A percentile compares a stretch with the other conserved stretches of the same genome.
These are phyloP conservation scores for Mrakia blollopis DNA, from an alignment of 768 basidiomycete species.

Conservation along the genomic window DNA sequence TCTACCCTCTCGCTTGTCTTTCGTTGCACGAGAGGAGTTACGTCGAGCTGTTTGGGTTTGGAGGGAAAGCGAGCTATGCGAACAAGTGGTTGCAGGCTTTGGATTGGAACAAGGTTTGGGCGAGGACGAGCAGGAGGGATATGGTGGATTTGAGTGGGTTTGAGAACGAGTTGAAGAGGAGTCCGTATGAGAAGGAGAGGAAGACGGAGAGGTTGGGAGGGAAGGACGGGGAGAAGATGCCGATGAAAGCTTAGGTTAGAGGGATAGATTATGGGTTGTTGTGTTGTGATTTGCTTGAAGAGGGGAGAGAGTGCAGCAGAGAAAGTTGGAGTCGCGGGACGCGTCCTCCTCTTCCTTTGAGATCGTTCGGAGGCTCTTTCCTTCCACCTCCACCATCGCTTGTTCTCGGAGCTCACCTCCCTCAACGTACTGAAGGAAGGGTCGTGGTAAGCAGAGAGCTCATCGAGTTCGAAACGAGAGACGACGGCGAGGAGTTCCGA, in stretches of 20 bases:
- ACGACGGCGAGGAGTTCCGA: too few relatives aligned
- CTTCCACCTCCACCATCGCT: too few relatives aligned
- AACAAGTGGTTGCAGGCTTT: slow-evolving; percentile 17
- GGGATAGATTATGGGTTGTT: background rate
- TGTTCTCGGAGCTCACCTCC: too few relatives aligned
- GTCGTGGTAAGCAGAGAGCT: too few relatives aligned
- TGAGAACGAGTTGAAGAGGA: background rate
- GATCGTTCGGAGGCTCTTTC: too few relatives aligned
- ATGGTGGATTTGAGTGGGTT: background rate
- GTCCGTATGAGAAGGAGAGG: slow-evolving; percentile 4
- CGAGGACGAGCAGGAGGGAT: background rate
- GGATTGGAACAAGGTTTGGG: slow-evolving; percentile 23
- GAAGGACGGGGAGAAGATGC: too few relatives aligned
- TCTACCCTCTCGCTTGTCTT: slow-evolving; percentile 23
- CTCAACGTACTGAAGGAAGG: too few relatives aligned
- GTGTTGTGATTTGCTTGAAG: background rate
- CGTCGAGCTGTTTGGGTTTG: slow-evolving; percentile 12
- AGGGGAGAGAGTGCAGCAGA: background rate
- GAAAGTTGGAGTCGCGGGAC: too few relatives aligned
- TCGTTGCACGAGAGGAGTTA: slow-evolving; percentile 30
- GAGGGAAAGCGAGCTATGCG: background rate
- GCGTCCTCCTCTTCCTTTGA: too few relatives aligned
- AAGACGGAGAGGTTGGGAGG: background rate
- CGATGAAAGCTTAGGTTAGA: too few relatives aligned
- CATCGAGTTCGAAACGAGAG: too few relatives aligned